These are phyloP conservation scores for Hemileccinum rubropunctum DNA, from an alignment of 768 basidiomycete species.

Conservation along the genomic window DNA sequence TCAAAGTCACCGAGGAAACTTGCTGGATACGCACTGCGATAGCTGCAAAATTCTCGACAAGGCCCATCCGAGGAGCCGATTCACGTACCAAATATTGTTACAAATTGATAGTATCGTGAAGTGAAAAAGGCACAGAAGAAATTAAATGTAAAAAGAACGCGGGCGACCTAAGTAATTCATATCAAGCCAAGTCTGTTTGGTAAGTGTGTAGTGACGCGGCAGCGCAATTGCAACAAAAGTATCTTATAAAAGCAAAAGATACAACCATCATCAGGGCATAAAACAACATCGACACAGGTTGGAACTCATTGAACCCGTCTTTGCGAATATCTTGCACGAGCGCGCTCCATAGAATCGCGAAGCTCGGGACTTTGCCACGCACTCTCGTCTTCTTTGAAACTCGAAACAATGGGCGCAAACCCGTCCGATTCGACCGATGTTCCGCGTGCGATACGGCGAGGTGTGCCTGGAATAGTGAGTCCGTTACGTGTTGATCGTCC, in stretches of 20 bases:
- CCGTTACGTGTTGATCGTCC: conserved; percentile 15
- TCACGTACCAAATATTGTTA: too few species aligned
- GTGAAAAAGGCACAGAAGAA: too few species aligned
- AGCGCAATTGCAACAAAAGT: not conserved
- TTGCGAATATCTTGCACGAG: conserved; percentile 41
- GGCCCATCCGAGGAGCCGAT: too few species aligned
- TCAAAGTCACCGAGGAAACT: too few species aligned
- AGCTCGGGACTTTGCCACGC: conserved; percentile 65
- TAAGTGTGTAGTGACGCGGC: not conserved
- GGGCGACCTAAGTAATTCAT: not conserved
- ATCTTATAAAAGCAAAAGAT: not conserved
- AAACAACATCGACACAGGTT: not conserved
- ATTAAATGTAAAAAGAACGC: too few species aligned
- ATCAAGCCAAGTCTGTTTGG: not conserved
- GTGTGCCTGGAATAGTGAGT: conserved; percentile 13
- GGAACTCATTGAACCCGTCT: conserved; percentile 14
- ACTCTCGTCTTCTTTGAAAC: conserved; percentile 44
- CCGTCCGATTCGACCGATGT: conserved; percentile 36
- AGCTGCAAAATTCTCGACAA: too few species aligned
- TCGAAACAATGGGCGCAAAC: conserved; percentile 18
- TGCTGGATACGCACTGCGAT: too few species aligned
- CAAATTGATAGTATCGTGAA: too few species aligned
- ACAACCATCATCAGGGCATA: not conserved
- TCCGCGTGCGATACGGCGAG: conserved; percentile 24
- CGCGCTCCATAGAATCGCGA: conserved; percentile 68